These are phyloP conservation scores for Neurospora sp. DNA, from an alignment of 2,329 filamentous ascomycete genomes.

Conservation along the genomic window DNA sequence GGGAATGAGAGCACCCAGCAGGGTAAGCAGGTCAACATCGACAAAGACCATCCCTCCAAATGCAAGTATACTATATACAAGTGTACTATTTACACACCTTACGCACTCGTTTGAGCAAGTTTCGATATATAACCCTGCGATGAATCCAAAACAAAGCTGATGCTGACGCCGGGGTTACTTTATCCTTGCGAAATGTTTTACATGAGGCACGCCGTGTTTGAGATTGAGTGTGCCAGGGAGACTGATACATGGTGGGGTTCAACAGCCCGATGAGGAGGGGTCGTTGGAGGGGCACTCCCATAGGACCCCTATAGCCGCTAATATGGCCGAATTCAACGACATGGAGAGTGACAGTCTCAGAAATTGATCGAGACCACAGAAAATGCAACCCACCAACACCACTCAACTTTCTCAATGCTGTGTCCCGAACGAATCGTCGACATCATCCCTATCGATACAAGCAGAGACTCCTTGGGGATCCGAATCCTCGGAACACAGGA, in stretches of 20 bases:
- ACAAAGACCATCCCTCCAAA: neutral
- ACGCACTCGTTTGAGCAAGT: neutral
- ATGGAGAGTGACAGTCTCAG: neutral
- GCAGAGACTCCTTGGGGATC: neutral
- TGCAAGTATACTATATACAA: neutral
- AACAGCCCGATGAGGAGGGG: neutral
- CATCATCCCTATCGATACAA: neutral
- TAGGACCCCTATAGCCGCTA: neutral
- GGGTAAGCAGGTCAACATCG: neutral
- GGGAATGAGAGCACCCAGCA: neutral
- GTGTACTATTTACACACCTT: neutral
- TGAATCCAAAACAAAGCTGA: neutral
- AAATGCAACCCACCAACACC: neutral
- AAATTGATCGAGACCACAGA: neutral
- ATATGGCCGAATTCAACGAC: neutral
- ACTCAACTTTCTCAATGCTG: neutral
- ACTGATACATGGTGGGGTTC: neutral
- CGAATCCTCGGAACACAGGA: neutral
- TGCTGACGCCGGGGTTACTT: neutral
- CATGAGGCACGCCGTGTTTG: neutral
- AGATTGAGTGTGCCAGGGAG: neutral
- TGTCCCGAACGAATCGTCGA: neutral
- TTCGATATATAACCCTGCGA: neutral
- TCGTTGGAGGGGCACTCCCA: neutral
- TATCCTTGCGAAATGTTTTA: neutral